phyloP scores from a whole-genome alignment of 2,329 filamentous ascomycete genomes.

The Sporothrix inflata region DNA sequence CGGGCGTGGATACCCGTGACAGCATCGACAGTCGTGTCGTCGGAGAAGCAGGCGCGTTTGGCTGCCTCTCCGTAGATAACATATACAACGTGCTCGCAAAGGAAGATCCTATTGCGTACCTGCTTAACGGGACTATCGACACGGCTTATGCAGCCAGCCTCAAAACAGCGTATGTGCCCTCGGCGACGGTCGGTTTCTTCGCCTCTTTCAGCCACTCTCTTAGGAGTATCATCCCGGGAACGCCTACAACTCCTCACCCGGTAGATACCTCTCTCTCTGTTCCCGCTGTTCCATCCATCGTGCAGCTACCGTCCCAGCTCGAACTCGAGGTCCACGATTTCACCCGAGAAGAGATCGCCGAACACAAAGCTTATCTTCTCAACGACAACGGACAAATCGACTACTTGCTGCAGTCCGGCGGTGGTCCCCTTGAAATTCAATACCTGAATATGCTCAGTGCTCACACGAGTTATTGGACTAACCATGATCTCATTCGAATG shows the following conservation, averaged over 20 bases:
- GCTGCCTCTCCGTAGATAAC: slow-evolving; percentile 92
- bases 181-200: slow-evolving; percentile 66
- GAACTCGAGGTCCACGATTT: slow-evolving; percentile 97
- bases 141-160: slow-evolving; percentile 75
- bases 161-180: slow-evolving; percentile 78
- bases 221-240: slow-evolving; percentile 63
- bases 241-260: slow-evolving; percentile 36
- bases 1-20: slow-evolving; percentile 70
- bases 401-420: slow-evolving; percentile 80
- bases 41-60: slow-evolving; percentile 79
- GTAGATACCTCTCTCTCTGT: slow-evolving; percentile 36
- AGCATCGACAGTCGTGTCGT: slow-evolving; percentile 62
- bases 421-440: slow-evolving; percentile 88
- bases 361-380: slow-evolving; percentile 81
- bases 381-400: slow-evolving; percentile 98
- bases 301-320: slow-evolving; percentile 65
- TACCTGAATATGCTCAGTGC: slow-evolving; percentile 97
- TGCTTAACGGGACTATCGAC: slow-evolving; percentile 89
- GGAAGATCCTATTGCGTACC: slow-evolving; percentile 80
- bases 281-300: slow-evolving; percentile 42
- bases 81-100: slow-evolving; percentile 86
- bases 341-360: slow-evolving; percentile 85
- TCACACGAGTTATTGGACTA: slow-evolving; percentile 91
- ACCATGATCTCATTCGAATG: slow-evolving; percentile 85
- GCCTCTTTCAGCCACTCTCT: slow-evolving; percentile 66